phyloP scores from a whole-genome alignment of 1,139 yeast genomes.

The Lodderomyces oxycetoniae region DNA sequence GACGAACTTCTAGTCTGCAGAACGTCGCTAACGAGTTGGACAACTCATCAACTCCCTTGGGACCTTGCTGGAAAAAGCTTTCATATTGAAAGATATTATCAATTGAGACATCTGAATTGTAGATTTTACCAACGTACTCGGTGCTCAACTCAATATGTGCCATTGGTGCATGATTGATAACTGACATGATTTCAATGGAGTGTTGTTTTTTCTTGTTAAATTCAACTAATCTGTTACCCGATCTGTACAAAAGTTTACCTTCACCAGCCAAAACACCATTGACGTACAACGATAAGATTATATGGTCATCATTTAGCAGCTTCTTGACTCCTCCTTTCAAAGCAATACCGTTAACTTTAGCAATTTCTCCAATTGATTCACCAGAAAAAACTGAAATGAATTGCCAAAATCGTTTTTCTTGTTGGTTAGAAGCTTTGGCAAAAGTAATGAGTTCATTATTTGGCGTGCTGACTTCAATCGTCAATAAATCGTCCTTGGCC shows the following conservation, averaged over 20 bases:
- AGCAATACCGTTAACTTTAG: conserved; percentile 55
- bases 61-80: conserved; percentile 38
- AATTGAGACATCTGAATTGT: conserved; percentile 57
- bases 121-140: conserved; percentile 67
- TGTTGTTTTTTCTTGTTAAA: conserved; percentile 35
- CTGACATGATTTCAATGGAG: conserved; percentile 33
- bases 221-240: conserved; percentile 40
- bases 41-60: conserved; percentile 44
- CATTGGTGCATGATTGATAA: conserved; percentile 32
- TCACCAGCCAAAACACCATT: conserved; percentile 63
- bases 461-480: conserved; percentile 46
- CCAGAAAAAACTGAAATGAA: conserved; percentile 74
- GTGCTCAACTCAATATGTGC: conserved; percentile 57
- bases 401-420: conserved; percentile 55
- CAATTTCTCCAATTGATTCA: conserved; percentile 69
- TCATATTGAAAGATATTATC: conserved; percentile 57
- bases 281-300: conserved; percentile 55
- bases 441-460: conserved; percentile 48
- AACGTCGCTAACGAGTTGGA: conserved; percentile 37
- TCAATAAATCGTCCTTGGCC: conserved; percentile 35
- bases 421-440: conserved; percentile 66
- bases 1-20: conserved; percentile 42
- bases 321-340: conserved; percentile 29
- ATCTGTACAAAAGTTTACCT: conserved; percentile 41
- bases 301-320: conserved; percentile 46